A percentile compares a stretch with the other conserved stretches of the same genome.
phyloP scores from a whole-genome alignment of 1,284 basidiomycete species.

The Cryptococcus floricola region DNA sequence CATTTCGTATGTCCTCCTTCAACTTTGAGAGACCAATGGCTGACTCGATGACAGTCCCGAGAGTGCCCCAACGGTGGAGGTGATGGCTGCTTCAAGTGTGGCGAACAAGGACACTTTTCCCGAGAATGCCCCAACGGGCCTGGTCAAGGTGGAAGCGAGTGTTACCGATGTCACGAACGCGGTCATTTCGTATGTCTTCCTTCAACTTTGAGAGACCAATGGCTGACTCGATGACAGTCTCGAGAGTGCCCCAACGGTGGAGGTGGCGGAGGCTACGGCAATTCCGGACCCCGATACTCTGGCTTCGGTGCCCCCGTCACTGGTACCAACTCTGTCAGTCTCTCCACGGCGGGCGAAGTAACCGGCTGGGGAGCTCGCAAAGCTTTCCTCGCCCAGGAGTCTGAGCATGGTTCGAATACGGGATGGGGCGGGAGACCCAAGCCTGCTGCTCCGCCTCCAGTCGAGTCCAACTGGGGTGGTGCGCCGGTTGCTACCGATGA shows the following conservation, averaged over 20 bases:
- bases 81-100: no score
- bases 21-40: no score
- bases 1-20: no score
- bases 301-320: neutral
- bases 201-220: neutral
- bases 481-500: neutral
- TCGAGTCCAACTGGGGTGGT: neutral
- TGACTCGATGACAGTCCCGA: no score
- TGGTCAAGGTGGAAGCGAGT: neutral
- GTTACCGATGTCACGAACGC: neutral
- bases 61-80: no score
- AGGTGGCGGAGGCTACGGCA: neutral
- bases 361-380: neutral
- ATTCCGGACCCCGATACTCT: neutral
- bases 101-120: no score
- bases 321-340: neutral
- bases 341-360: neutral
- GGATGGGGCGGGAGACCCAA: neutral
- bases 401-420: no score
- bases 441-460: neutral
- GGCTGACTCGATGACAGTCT: neutral
- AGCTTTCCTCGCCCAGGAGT: neutral
- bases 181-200: neutral
- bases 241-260: neutral
- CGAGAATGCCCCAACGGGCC: no score